Evolutionary conservation across 495 filamentous ascomycete species (phyloP).

Genomic region (Tuber microsphaerosporum): DNA sequence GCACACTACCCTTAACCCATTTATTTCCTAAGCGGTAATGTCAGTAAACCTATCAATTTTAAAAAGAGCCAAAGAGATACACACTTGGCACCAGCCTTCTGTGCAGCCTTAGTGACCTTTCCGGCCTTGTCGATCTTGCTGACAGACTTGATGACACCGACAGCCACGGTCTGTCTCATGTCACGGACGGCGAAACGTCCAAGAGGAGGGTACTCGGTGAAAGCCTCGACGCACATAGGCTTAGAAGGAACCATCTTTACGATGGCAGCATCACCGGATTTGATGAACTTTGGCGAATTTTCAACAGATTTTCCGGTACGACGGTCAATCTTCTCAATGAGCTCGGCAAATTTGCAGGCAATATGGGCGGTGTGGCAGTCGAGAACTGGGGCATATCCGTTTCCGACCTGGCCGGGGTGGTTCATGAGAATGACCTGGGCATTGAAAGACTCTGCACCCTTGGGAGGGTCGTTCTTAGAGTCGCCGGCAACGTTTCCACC

Average conservation of each 20-base stretch:
- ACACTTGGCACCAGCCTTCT: constrained; percentile 44
- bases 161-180: constrained; percentile 87
- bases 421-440: constrained; percentile 99
- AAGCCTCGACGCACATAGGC: constrained; percentile 99
- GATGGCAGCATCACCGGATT: constrained; percentile 99
- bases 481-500: constrained; percentile 96
- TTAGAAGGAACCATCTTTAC: constrained; percentile 99
- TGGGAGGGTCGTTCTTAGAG: constrained; percentile 98
- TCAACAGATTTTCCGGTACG: constrained; percentile 99
- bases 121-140: constrained; percentile 64
- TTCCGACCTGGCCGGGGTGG: constrained; percentile 98
- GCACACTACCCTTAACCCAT: constrained; percentile 32
- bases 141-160: constrained; percentile 91
- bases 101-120: constrained; percentile 65
- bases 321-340: constrained; percentile 99
- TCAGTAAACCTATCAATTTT: not conserved
- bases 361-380: constrained; percentile 99
- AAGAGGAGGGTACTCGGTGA: constrained; percentile 98
- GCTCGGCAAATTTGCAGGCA: constrained; percentile 99
- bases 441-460: constrained; percentile 84
- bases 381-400: constrained; percentile 95
- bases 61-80: not conserved
- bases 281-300: constrained; percentile 91
- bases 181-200: constrained; percentile 98
- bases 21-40: constrained; percentile 34